These are phyloP conservation scores for Hypericum perforatum DNA, from an alignment of 345 rosid species.

Conservation along the genomic window DNA sequence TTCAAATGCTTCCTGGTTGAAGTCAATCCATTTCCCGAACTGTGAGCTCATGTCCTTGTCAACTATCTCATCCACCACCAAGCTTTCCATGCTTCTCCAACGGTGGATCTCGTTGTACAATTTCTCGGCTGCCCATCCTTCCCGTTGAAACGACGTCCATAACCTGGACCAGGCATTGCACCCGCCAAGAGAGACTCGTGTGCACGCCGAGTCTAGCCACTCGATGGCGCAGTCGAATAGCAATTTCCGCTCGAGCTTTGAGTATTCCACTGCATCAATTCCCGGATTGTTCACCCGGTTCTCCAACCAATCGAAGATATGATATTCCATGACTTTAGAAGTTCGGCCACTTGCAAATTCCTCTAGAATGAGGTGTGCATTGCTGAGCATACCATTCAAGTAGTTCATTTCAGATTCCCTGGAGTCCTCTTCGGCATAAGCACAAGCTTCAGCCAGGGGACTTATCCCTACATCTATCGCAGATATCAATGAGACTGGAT, in stretches of 20 bases:
- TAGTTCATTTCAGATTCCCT: constrained; percentile 52
- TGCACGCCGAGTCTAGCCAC: constrained; percentile 29
- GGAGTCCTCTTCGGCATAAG: constrained; percentile 6
- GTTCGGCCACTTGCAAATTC: constrained; percentile 36
- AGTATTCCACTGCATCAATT: constrained; percentile 26
- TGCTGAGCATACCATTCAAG: constrained; percentile 33
- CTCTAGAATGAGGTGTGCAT: constrained; percentile 31
- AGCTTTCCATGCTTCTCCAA: constrained; percentile 47
- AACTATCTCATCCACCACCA: constrained; percentile 76
- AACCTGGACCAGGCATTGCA: constrained; percentile 35
- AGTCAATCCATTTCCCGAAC: constrained; percentile 66
- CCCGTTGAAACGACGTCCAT: constrained; percentile 22
- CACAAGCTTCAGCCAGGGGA: constrained; percentile 13
- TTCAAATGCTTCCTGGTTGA: constrained; percentile 49
- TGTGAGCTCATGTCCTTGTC: constrained; percentile 64
- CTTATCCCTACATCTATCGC: constrained; percentile 15
- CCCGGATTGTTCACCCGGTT: constrained; percentile 10
- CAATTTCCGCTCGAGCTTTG: constrained; percentile 35
- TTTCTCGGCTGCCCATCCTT: constrained; percentile 51
- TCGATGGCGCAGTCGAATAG: constrained; percentile 52
- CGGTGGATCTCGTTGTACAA: constrained; percentile 39
- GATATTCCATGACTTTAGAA: constrained; percentile 23
- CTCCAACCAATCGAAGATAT: constrained; percentile 47
- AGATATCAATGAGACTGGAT: constrained; percentile 33
- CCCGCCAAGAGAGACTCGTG: constrained; percentile 31